phyloP scores from a whole-genome alignment of 225 moss, liverwort and hornwort genomes.

The Pseudoscleropodium purum region DNA sequence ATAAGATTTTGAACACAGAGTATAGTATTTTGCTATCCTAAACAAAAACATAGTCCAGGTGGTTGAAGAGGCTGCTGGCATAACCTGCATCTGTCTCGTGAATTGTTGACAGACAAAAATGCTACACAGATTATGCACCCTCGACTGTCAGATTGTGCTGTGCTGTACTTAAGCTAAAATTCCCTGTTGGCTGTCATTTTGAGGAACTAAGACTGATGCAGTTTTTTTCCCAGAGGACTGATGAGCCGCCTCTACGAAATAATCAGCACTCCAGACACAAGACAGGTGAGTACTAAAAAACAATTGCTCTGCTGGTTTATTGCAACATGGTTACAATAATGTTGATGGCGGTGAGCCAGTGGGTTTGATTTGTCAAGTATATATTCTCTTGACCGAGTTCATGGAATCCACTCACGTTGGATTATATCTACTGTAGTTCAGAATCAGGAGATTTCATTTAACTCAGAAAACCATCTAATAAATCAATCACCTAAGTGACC shows the following conservation, averaged over 20 bases:
- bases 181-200: background rate
- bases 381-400: conserved; percentile 2
- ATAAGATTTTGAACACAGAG: background rate
- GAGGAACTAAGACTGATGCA: background rate
- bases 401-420: background rate
- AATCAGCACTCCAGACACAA: background rate
- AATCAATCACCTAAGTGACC: background rate
- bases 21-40: too few relatives aligned
- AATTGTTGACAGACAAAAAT: background rate
- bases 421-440: background rate
- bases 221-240: background rate
- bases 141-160: background rate
- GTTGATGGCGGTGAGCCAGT: background rate
- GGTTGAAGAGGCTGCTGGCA: background rate
- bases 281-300: background rate
- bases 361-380: background rate
- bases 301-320: background rate
- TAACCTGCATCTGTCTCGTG: background rate
- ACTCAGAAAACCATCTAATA: background rate
- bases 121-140: background rate
- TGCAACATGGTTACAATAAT: background rate
- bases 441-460: background rate
- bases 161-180: background rate
- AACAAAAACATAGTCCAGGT: background rate
- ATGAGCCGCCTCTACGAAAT: background rate